Evolutionary conservation across 2,329 filamentous ascomycete genomes (phyloP), one percentile per base, ranked within the genome.

Genomic region (Botrytis fabae): DNA sequence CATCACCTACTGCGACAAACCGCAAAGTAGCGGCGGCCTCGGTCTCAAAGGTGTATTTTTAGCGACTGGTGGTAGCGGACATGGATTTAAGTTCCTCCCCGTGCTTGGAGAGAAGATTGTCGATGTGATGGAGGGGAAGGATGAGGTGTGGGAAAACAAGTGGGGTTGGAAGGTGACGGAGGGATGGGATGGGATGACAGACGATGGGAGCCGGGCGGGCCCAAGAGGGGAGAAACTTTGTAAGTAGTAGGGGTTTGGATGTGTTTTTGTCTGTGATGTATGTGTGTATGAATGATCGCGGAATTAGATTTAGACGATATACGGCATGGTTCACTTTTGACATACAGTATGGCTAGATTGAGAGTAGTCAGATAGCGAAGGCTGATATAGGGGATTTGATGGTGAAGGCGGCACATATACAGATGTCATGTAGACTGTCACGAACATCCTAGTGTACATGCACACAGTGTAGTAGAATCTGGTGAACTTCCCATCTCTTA

Each of bases 41-140:
- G 73, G 73, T 2, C 81, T 85, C 12, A 77, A 83, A 3, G 83
- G 84, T 0, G 74, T 87, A 0, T 87, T 87, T 73, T 46, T 87
- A 1, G 85, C 85, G 0, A 86, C 84, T 0, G 86, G 85, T 0
- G 85, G 85, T 0, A 83, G 83, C 35, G 85, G 85, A 48, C 85
- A 86, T 80, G 85, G 76, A n/a, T 87, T 84, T 76, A 86, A 86
- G 73, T 86, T 86, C 77, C 78, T 86, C 48, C 85, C 85, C 0
- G 82, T 85, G 2, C 81, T 87, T 32, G 85, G 85, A 20, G 82
- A 84, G 44, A 82, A 83, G 73, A 81, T 85, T 71, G 82, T 82
- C 1, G 83, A 83, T 73, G 80, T 81, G 48, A 78, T 85, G 14
- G 82, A 84, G 71, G 79, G 80, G 2, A 79, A 75, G 14, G 78